Conservation (phyloP, 805 yeast genomes). For the Kazachstania kunashirensis region DNA sequence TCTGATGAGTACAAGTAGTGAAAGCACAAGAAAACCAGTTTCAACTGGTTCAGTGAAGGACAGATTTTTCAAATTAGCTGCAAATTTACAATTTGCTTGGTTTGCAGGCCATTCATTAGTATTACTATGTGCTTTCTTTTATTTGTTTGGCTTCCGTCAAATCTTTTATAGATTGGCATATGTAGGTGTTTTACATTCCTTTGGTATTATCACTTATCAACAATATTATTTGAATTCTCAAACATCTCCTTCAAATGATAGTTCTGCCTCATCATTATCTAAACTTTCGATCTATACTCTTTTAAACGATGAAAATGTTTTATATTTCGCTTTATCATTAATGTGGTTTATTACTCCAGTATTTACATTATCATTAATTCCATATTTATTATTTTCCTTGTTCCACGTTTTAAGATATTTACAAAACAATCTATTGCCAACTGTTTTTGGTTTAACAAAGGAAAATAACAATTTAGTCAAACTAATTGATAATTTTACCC, state of each 20-base stretch:
- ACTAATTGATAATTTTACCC: constrained; percentile 36
- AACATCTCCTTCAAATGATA: not conserved
- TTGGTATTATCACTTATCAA: constrained; percentile 67
- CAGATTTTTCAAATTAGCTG: constrained; percentile 16
- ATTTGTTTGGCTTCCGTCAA: constrained; percentile 28
- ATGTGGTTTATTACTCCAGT: constrained; percentile 51
- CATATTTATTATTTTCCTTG: constrained; percentile 66
- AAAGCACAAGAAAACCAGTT: not conserved
- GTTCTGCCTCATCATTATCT: not conserved
- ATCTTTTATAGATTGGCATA: constrained; percentile 51
- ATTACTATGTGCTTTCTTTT: constrained; percentile 30
- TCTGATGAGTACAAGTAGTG: not conserved
- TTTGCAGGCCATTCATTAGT: constrained; percentile 51
- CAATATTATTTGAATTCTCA: constrained; percentile 25
- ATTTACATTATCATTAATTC: constrained; percentile 52
- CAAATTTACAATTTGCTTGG: constrained; percentile 69
- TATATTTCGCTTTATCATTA: constrained; percentile 53
- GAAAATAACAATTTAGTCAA: constrained; percentile 24
- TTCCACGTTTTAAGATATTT: constrained; percentile 75
- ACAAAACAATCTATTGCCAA: constrained; percentile 58
- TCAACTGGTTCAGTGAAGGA: not conserved
- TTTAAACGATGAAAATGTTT: constrained; percentile 57
- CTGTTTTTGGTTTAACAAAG: constrained; percentile 28
- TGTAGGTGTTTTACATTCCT: constrained; percentile 58
- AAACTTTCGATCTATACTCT: constrained; percentile 13